Evolutionary conservation across 2,329 filamentous ascomycete species (phyloP).

Genomic region (Diaporthe amygdali): DNA sequence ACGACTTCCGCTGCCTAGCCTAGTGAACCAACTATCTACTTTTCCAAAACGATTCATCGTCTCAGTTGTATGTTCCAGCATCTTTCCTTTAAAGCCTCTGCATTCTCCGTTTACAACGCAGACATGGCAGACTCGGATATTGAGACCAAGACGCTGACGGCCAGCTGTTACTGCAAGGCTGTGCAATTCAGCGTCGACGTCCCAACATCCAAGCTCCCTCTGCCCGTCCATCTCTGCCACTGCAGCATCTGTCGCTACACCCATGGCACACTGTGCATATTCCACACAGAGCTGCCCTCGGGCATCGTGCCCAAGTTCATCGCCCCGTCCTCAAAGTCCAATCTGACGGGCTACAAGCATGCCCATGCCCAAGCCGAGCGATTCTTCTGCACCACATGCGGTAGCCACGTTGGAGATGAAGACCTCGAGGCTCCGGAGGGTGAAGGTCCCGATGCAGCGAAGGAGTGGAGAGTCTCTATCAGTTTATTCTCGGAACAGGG

Average conservation of each 20-base stretch:
- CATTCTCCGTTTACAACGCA: too few species aligned
- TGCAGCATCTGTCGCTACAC: constrained; percentile 51
- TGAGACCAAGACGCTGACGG: constrained; percentile 42
- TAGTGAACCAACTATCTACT: background rate
- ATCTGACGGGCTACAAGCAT: constrained; percentile 44
- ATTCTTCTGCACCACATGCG: constrained; percentile 52
- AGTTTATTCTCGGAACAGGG: constrained; percentile 45
- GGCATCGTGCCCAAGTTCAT: constrained; percentile 44
- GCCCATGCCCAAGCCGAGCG: constrained; percentile 36
- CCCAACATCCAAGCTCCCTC: constrained; percentile 42
- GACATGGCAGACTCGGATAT: background rate
- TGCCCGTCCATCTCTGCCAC: constrained; percentile 49
- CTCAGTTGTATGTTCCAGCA: too few species aligned
- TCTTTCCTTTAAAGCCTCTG: too few species aligned
- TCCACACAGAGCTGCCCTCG: constrained; percentile 44
- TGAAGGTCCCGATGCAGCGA: constrained; percentile 26
- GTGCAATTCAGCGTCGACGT: constrained; percentile 48
- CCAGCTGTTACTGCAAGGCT: constrained; percentile 51
- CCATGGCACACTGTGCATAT: constrained; percentile 47
- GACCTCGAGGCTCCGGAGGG: constrained; percentile 35
- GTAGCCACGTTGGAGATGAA: constrained; percentile 48
- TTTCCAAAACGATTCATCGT: background rate
- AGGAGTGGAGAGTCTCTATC: constrained; percentile 44
- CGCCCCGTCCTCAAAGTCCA: constrained; percentile 41
- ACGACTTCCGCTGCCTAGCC: background rate